Evolutionary conservation across 2,329 filamentous ascomycete genomes (phyloP), one percentile per base, ranked within the genome.

Genomic region (Ceratocystis ficicola): DNA sequence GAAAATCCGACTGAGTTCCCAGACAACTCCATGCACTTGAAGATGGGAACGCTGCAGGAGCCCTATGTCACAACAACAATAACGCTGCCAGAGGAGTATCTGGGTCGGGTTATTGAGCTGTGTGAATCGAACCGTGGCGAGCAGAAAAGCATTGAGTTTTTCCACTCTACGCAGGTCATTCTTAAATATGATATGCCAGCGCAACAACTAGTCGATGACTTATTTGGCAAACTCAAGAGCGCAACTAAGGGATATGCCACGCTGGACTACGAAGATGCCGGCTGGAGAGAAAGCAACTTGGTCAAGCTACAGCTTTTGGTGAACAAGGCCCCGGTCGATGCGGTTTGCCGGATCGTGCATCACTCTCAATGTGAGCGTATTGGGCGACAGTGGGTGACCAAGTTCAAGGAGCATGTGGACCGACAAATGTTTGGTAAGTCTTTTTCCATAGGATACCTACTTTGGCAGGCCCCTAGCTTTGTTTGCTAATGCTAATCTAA

Each of bases 371-470:
- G 87, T 0, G 87, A 93, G 36, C 82, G 89, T 20, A 79, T 96
- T 4, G 94, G 91, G 3, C 82, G 90, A 61, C 81, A 86, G 66
- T 99, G 94, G 94, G 93, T 96, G 5, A 86, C 84, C 50, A 96
- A 95, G 75, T 97, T 99, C 80, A 97, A 96, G 73, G 86, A 96
- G 74, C 93, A 97, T 72, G 93, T 99, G 22, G 89, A 96, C 72
- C 81, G 94, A 20, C 94, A 99, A 75, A 94, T 97, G 86, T 99
- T 96, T 73, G 79, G 78, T 80, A 70, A 64, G 76, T 69, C 66
- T 20, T 57, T 0, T 30, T 52, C 8, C 2, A 12, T 52, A 10
- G 5, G 4, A 25, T 15, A 10, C 30, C 20, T 55, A 17, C 1
- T 60, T 17, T 65, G 32, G 66, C 22, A 52, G 2, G 5, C 28